A percentile compares a stretch with the other conserved stretches of the same genome.
Conservation (phyloP, 805 yeast genomes). For the Lipomyces starkeyi region DNA sequence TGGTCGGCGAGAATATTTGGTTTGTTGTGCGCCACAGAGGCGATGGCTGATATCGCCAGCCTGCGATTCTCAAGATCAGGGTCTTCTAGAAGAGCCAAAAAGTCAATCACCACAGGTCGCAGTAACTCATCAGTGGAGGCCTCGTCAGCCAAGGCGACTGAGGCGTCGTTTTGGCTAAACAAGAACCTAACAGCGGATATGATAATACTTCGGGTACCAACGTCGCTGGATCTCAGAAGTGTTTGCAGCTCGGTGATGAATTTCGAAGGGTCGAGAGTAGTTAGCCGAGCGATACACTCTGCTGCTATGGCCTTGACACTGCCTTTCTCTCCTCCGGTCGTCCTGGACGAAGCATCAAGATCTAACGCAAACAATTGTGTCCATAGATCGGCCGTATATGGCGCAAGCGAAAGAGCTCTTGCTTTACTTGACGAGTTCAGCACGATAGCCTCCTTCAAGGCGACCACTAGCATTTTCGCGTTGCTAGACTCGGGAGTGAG, state of each 20-base stretch:
- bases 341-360: constrained; percentile 7
- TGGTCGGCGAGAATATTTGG: constrained; percentile 56
- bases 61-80: constrained; percentile 61
- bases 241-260: constrained; percentile 44
- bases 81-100: constrained; percentile 45
- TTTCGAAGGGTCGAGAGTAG: constrained; percentile 44
- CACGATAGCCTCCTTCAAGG: constrained; percentile 45
- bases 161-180: constrained; percentile 44
- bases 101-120: constrained; percentile 41
- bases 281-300: constrained; percentile 34
- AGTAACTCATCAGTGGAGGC: constrained; percentile 37
- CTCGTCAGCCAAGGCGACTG: constrained; percentile 34
- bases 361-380: constrained; percentile 32
- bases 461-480: constrained; percentile 42
- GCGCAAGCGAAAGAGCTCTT: constrained; percentile 9
- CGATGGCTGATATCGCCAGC: constrained; percentile 62
- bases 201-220: constrained; percentile 41
- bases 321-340: constrained; percentile 27
- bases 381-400: constrained; percentile 39
- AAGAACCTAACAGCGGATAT: constrained; percentile 50
- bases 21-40: constrained; percentile 64
- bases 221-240: constrained; percentile 39
- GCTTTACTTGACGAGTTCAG: constrained; percentile 10
- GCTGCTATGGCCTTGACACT: constrained; percentile 25
- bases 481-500: constrained; percentile 41